phyloP scores from a whole-genome alignment of 2,329 filamentous ascomycete species.

The Drechslera avenae region DNA sequence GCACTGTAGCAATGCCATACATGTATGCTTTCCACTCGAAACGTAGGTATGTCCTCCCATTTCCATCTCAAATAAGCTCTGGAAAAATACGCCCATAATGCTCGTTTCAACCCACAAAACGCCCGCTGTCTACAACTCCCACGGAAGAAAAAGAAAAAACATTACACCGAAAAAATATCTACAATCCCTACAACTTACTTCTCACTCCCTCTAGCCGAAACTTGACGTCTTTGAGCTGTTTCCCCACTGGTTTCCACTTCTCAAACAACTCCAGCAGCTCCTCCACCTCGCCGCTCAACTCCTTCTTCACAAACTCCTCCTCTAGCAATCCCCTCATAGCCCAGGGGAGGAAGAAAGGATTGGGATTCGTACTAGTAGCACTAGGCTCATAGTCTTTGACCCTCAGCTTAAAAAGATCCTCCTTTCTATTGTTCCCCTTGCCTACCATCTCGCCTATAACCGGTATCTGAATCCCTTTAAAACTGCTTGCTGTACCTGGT shows the following conservation, averaged over 20 bases:
- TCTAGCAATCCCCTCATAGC: constrained; percentile 92
- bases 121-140: no score
- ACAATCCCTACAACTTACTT: constrained; percentile 68
- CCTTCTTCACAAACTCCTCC: constrained; percentile 85
- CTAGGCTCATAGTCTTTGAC: constrained; percentile 42
- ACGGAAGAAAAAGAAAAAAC: background rate
- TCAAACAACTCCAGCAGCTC: constrained; percentile 87
- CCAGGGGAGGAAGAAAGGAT: constrained; percentile 92
- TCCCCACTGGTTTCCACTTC: constrained; percentile 87
- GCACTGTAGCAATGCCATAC: no score
- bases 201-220: constrained; percentile 90
- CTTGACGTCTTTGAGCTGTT: constrained; percentile 93
- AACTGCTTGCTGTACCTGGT: constrained; percentile 28
- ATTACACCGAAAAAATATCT: no score
- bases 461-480: constrained; percentile 41
- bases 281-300: constrained; percentile 76
- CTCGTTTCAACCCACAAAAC: no score
- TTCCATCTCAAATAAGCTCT: no score
- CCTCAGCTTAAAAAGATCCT: constrained; percentile 35
- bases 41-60: no score
- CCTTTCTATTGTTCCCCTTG: constrained; percentile 13
- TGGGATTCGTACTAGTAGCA: constrained; percentile 56
- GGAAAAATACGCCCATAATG: no score
- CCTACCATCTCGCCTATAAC: constrained; percentile 32
- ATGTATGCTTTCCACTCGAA: no score